Evolutionary conservation across 1,139 yeast genomes (phyloP).

Genomic region (Zhuliangozyma parablackwelliae): DNA sequence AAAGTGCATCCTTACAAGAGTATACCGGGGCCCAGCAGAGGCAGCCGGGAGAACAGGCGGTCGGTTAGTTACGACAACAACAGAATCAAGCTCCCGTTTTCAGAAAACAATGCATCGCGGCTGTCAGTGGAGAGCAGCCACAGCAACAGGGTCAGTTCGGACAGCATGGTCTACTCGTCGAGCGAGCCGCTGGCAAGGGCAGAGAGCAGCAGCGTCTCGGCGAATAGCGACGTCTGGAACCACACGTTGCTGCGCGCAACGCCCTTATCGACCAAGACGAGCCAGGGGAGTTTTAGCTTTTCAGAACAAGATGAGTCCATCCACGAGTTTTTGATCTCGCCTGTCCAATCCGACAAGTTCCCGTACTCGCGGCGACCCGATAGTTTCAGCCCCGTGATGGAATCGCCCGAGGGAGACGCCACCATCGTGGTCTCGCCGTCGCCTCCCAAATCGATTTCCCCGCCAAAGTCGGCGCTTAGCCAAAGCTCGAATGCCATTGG

Average conservation of each 20-base stretch:
- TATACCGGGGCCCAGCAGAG: conserved; percentile 2
- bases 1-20: conserved; percentile 5
- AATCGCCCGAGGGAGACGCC: conserved; percentile 6
- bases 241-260: too few relatives aligned
- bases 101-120: conserved; percentile 4
- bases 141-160: neutral
- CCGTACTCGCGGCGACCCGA: conserved; percentile 4
- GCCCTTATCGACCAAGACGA: conserved; percentile 1
- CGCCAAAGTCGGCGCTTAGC: conserved; percentile 8
- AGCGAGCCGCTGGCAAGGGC: too few relatives aligned
- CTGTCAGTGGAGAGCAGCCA: conserved; percentile 2
- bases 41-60: conserved; percentile 14
- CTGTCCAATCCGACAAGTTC: conserved; percentile 9
- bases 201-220: too few relatives aligned
- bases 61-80: conserved; percentile 29
- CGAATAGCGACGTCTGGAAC: too few relatives aligned
- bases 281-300: conserved; percentile 6
- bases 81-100: conserved; percentile 17
- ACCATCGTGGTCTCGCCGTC: neutral
- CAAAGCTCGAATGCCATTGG: conserved; percentile 16
- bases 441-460: conserved; percentile 5
- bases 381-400: conserved; percentile 11
- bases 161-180: too few relatives aligned
- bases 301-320: conserved; percentile 21
- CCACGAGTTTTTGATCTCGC: conserved; percentile 21